A percentile compares a stretch with the other conserved stretches of the same genome.
These are phyloP conservation scores for Mycena albidolilacea DNA, from an alignment of 768 basidiomycete genomes.

Conservation along the genomic window DNA sequence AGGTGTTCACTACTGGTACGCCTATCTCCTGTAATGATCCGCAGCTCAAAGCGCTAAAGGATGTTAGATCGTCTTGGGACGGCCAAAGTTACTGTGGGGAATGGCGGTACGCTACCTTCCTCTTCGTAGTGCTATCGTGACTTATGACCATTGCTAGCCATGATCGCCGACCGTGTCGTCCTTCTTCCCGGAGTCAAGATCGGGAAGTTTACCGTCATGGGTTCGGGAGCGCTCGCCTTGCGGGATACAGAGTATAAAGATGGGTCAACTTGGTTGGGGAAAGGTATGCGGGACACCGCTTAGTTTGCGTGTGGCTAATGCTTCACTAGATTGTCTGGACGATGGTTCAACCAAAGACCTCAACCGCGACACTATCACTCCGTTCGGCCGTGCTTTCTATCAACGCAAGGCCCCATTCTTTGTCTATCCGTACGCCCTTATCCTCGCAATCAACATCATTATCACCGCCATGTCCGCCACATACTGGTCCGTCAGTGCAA, in stretches of 20 bases:
- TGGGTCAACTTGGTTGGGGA: slow-evolving; percentile 54
- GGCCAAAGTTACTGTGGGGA: slow-evolving; percentile 18
- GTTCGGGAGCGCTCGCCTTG: slow-evolving; percentile 59
- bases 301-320: not conserved
- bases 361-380: slow-evolving; percentile 51
- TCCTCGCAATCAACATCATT: slow-evolving; percentile 55
- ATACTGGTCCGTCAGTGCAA: slow-evolving; percentile 59
- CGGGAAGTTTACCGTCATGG: slow-evolving; percentile 58
- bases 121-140: not conserved
- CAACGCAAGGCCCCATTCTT: slow-evolving; percentile 54
- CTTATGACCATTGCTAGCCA: slow-evolving; percentile 45
- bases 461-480: slow-evolving; percentile 54
- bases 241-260: slow-evolving; percentile 55
- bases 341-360: slow-evolving; percentile 39
- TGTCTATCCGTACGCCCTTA: slow-evolving; percentile 55
- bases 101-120: slow-evolving; percentile 30
- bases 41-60: not conserved
- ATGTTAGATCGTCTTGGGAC: slow-evolving; percentile 12
- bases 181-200: slow-evolving; percentile 59
- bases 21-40: not conserved
- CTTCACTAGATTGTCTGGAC: slow-evolving; percentile 28
- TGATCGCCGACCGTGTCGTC: slow-evolving; percentile 65
- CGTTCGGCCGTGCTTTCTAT: slow-evolving; percentile 62
- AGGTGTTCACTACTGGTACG: slow-evolving; percentile 52
- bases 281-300: slow-evolving; percentile 44